These are phyloP conservation scores for Grosmannia penicillata DNA, from an alignment of 2,329 filamentous ascomycete genomes.

Conservation along the genomic window DNA sequence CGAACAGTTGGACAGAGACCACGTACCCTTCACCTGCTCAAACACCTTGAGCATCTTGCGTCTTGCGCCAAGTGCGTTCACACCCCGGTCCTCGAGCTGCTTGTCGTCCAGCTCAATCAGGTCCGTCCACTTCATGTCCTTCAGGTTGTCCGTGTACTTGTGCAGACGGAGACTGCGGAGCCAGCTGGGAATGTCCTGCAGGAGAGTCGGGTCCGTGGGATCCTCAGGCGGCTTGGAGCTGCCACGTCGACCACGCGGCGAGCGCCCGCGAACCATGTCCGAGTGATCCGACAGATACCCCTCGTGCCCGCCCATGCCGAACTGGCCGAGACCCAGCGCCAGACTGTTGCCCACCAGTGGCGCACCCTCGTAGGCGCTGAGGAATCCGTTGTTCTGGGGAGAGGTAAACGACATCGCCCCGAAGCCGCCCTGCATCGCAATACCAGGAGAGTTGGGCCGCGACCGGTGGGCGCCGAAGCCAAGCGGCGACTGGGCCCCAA, in stretches of 20 bases:
- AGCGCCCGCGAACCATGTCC: constrained; percentile 78
- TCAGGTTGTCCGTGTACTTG: constrained; percentile 97
- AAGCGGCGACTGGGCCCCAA: constrained; percentile 45
- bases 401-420: constrained; percentile 61
- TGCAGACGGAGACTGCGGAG: constrained; percentile 85
- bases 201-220: constrained; percentile 74
- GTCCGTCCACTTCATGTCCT: constrained; percentile 94
- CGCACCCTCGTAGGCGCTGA: constrained; percentile 70
- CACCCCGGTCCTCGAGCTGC: constrained; percentile 79
- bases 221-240: constrained; percentile 97
- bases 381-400: constrained; percentile 86
- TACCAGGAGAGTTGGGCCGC: constrained; percentile 75
- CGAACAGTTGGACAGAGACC: not conserved
- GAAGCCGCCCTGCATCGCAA: constrained; percentile 60
- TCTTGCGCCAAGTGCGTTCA: constrained; percentile 85
- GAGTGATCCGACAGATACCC: constrained; percentile 91
- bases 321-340: constrained; percentile 45
- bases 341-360: constrained; percentile 52
- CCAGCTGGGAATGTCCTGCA: constrained; percentile 95
- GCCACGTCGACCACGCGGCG: constrained; percentile 78
- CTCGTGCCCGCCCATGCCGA: constrained; percentile 56
- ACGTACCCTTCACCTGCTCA: constrained; percentile 70
- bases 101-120: constrained; percentile 85
- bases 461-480: constrained; percentile 59
- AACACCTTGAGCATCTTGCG: constrained; percentile 99